Evolutionary conservation across 441 rosid genomes (phyloP), one percentile per base, ranked within the genome.

Genomic region (Daphne laureola): DNA sequence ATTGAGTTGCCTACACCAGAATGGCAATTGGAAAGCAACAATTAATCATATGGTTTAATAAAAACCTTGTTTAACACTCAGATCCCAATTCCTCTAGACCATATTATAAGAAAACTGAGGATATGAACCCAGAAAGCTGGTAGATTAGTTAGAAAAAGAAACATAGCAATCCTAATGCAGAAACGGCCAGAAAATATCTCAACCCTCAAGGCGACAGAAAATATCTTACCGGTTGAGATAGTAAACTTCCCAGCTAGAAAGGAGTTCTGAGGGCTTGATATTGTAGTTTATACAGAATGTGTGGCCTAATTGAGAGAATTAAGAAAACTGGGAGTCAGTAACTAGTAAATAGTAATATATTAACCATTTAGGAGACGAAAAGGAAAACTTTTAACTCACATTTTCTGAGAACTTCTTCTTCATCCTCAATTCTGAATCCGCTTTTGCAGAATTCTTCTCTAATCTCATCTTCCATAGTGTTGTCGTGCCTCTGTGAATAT

Each of bases 211-310:
- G 38, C 11, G 38, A 2, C 38, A 5, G 38, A 31, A 31, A 31
- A 31, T n/a, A 31, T 31, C 38, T 70, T 72, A 89, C 98, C 98
- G 74, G 61, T 84, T 92, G 45, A 89, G 94, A 73, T 79, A 81
- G 66, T 84, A 92, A 69, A 79, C 57, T 63, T 88, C 96, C 96
- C 98, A 86, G 68, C 91, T 82, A 6, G 94, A 79, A 57, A 86
- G 83, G 61, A 92, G 81, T 66, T 89, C 92, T 13, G 92, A 79
- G 17, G 98, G 90, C 27, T 66, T 66, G 12, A 82, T 81, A 43
- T 63, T 64, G 79, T 80, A 92, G 61, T 89, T 89, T 35, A 82
- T 83, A 65, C 96, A 92, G 64, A 89, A 83, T 40, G 90, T 79
- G 21, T 74, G 75, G 46, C 98, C 97, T 92, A 49, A 17, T 5